Evolutionary conservation across 345 rosid species (phyloP), one percentile per base, ranked within the genome.

Genomic region (Salix exigua): DNA sequence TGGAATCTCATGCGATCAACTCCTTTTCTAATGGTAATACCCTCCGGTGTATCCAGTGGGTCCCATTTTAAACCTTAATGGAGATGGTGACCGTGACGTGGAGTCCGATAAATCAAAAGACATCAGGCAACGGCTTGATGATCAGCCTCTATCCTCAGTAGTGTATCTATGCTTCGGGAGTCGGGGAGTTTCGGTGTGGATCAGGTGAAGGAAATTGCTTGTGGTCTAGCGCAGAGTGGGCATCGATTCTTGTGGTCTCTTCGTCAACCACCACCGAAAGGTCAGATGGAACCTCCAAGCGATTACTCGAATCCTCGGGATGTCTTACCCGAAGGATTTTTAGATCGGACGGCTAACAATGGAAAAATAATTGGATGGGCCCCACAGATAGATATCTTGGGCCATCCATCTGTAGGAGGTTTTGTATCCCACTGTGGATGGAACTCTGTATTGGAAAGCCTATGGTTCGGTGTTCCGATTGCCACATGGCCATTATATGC

Each of bases 101-200:
- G 3, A 10, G 16, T 28, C 44, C 0, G 38, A 23, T 11, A 13
- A 11, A 33, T 28, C 2, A 40, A 21, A 60, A 21, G 75, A 63
- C 50, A 68, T 73, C 64, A 31, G 44, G 73, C 44, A 67, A 3
- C 73, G 81, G 81, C 77, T 78, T 2, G 81, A 78, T 68, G 61
- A 66, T 28, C 77, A 78, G 55, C 74, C 74, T 12, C 17, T 9
- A 2, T 68, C 30, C 1, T 79, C 82, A 0, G 78, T 79, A 1
- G 66, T 79, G 64, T 79, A 48, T 50, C 71, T 79, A 5, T 79
- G 82, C 25, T 79, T 79, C 26, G 74, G 78, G 21, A 79, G 78
- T 60, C 14, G 23, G 73, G 82, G 37, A 21, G 66, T 26, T 74
- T 74, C 46, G 23, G 35, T 4, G 60, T 18, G 35, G 77, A 44